Base-by-base conservation (phyloP, 352 stramenopile species). In the Phytopythium montanum region DNA sequence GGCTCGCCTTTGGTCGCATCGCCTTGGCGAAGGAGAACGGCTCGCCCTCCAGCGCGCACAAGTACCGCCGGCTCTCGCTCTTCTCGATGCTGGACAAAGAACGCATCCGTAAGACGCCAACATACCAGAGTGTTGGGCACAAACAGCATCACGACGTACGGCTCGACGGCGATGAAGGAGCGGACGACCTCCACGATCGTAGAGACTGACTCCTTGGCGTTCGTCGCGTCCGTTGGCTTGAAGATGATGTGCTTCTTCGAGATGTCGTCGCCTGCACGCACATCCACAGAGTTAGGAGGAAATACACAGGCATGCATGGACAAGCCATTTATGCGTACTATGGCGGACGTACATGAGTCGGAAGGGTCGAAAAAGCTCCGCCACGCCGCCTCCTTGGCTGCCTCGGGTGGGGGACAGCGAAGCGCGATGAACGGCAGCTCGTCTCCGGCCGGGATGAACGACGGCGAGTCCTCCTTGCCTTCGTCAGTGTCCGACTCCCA, bases 181-280 rank as follows among this genome's bases (percentile, higher is more conserved):
- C 52, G 52, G 9, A 58, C 38, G 12, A 58, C 38, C 3, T 46
- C 31, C 21, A 58, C 52, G 33, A 58, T 58, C 4, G 10, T 10
- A 12, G 38, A 5, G 18, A 58, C 36, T 8, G 34, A 14, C n/a
- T 26, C n/a, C 33, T 48, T 58, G 23, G 23, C 34, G 8, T 33
- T 49, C 7, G 31, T 28, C 36, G 21, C 9, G 19, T 58, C 52
- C 18, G 21, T 38, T n/a, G 52, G 52, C 52, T 48, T 46, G 36
- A 58, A 58, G 19, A 58, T 45, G 36, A 58, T 58, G 23, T 38
- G 36, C 23, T 48, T 58, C 25, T 58, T 58, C 21, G 33, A 18
- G 18, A 58, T 48, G 18, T 34, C 52, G 34, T 31, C 51, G n/a
- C 29, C n/a, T 45, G 21, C 13, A 12, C 39, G 3, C 23, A 19